Evolutionary conservation across 257 asterid species (phyloP).

Genomic region (Primulina eburnea): DNA sequence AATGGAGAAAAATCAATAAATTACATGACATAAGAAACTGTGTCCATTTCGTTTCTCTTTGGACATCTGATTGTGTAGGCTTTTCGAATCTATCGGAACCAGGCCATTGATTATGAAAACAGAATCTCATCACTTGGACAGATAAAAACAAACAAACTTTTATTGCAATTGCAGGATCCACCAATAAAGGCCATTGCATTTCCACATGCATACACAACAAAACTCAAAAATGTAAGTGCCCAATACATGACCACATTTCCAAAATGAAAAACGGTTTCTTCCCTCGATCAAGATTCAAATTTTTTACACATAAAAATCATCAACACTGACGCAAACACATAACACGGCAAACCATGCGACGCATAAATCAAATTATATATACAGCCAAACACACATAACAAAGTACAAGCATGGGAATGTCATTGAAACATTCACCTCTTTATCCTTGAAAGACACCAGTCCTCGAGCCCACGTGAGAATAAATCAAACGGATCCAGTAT

Average conservation of each 20-base stretch:
- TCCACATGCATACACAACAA: constrained; percentile 15
- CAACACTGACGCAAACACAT: constrained; percentile 11
- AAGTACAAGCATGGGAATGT: constrained; percentile 17
- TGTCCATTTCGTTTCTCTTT: constrained; percentile 11
- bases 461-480: constrained; percentile 24
- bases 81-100: constrained; percentile 1
- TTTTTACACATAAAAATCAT: not conserved
- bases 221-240: constrained; percentile 7
- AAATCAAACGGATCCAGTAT: constrained; percentile 32
- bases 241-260: constrained; percentile 22
- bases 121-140: constrained; percentile 12
- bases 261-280: constrained; percentile 13
- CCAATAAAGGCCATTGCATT: constrained; percentile 23
- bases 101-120: constrained; percentile 28
- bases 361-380: not conserved
- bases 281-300: constrained; percentile 23
- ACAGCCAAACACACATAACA: constrained; percentile 12
- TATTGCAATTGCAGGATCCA: constrained; percentile 19
- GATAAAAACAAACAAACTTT: constrained; percentile 1
- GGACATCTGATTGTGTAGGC: not conserved
- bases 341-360: not conserved
- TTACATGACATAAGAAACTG: not conserved
- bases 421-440: constrained; percentile 31
- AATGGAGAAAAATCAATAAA: not conserved
- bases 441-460: constrained; percentile 14